Conservation (phyloP, 108 stramenopile genomes). For the Nitzschia sp. region DNA sequence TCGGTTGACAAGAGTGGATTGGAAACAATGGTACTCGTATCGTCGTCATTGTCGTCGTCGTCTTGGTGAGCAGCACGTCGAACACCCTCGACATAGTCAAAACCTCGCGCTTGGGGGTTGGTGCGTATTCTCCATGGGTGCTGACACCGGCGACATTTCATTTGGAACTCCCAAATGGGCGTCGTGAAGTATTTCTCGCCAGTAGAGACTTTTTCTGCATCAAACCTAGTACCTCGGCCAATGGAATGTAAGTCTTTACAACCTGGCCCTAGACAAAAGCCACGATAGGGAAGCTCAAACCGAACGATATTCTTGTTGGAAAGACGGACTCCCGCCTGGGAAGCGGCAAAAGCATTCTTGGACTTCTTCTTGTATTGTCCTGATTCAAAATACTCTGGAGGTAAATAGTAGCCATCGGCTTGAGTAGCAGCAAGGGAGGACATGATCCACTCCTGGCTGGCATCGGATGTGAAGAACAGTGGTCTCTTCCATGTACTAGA, state of each 20-base stretch:
- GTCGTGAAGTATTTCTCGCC: constrained; percentile 80
- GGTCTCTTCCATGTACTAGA: too few species aligned
- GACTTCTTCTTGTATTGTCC: constrained; percentile 75
- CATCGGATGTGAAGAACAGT: too few species aligned
- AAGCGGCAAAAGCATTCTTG: constrained; percentile 56
- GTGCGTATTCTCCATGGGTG: constrained; percentile 74
- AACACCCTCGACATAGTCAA: constrained; percentile 80
- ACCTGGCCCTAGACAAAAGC: constrained; percentile 59
- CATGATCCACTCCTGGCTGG: constrained; percentile 40
- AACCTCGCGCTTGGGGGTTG: constrained; percentile 70
- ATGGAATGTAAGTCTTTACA: constrained; percentile 57
- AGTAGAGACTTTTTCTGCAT: constrained; percentile 87
- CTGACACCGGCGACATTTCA: constrained; percentile 85
- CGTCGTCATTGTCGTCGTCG: constrained; percentile 17
- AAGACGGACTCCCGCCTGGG: constrained; percentile 83
- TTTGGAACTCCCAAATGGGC: constrained; percentile 87
- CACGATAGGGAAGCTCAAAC: constrained; percentile 91
- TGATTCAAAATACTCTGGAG: constrained; percentile 69
- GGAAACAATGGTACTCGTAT: constrained; percentile 28
- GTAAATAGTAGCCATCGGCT: constrained; percentile 90
- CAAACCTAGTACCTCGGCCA: constrained; percentile 89
- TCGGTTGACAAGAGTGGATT: constrained; percentile 22
- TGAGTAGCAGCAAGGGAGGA: constrained; percentile 86
- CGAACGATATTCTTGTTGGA: constrained; percentile 82
- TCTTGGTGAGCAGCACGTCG: constrained; percentile 46